Evolutionary conservation across 129 eudicot species (phyloP).

Genomic region (Flaveria robusta): DNA sequence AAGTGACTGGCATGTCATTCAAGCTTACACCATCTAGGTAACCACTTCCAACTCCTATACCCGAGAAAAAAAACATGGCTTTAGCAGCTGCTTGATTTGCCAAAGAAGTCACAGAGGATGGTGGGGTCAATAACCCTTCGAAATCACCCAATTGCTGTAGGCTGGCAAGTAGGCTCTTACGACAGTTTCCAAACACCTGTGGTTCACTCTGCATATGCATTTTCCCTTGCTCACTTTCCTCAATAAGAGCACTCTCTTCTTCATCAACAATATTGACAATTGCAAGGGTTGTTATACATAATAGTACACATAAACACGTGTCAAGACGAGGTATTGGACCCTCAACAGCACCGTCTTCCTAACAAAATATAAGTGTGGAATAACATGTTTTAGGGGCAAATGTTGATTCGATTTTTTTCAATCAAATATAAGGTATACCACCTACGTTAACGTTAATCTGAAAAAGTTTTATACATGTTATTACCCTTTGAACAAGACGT

Average conservation of each 20-base stretch:
- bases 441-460: background rate
- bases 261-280: conserved; percentile 73
- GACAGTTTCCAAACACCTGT: conserved; percentile 56
- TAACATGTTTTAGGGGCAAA: conserved; percentile 3
- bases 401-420: background rate
- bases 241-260: conserved; percentile 51
- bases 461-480: conserved; percentile 7
- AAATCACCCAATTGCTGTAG: conserved; percentile 80
- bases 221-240: conserved; percentile 42
- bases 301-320: conserved; percentile 86
- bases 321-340: conserved; percentile 97
- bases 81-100: conserved; percentile 97
- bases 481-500: conserved; percentile 97
- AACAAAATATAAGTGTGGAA: conserved; percentile 17
- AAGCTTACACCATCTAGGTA: conserved; percentile 72
- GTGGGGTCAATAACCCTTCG: conserved; percentile 83
- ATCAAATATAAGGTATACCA: conserved; percentile 3
- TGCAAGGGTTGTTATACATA: conserved; percentile 76
- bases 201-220: conserved; percentile 48
- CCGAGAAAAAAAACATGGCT: conserved; percentile 88
- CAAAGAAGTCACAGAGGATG: conserved; percentile 55
- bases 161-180: conserved; percentile 70
- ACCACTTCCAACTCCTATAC: conserved; percentile 65
- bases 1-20: conserved; percentile 76
- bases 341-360: conserved; percentile 93